Percentiles rank a stretch among this genome's conserved stretches.
Conservation (phyloP, 2,329 filamentous ascomycete genomes). For the Talaromyces atroroseus region DNA sequence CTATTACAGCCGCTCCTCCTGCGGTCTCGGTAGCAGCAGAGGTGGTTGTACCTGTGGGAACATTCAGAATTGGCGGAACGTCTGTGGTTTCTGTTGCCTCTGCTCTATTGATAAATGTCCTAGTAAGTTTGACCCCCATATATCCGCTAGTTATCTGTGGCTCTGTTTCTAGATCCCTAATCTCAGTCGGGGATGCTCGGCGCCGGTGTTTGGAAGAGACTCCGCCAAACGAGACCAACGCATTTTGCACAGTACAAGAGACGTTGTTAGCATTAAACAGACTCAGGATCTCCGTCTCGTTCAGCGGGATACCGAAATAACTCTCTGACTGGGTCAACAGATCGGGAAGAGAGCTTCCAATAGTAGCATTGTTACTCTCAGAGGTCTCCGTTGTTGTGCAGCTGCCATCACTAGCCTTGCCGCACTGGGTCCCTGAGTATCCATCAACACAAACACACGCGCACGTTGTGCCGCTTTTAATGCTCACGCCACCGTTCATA, state of each 20-base stretch:
- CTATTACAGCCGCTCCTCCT: neutral
- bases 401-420: constrained; percentile 42
- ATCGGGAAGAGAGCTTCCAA: constrained; percentile 72
- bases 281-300: constrained; percentile 62
- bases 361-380: constrained; percentile 61
- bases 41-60: constrained; percentile 1
- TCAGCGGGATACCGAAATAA: constrained; percentile 73
- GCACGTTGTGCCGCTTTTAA: constrained; percentile 60
- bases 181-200: constrained; percentile 1
- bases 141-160: constrained; percentile 1
- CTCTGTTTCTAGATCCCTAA: neutral
- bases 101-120: neutral
- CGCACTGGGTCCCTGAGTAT: constrained; percentile 65
- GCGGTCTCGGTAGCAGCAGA: neutral
- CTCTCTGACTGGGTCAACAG: constrained; percentile 60
- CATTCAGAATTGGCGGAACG: constrained; percentile 10
- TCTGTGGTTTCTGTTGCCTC: neutral
- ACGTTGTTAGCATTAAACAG: constrained; percentile 70
- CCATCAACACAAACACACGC: constrained; percentile 86
- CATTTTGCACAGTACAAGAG: constrained; percentile 79
- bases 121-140: too few species aligned
- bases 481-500: constrained; percentile 71
- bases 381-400: constrained; percentile 50
- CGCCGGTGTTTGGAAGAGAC: constrained; percentile 27
- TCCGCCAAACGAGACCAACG: constrained; percentile 77